Percentiles rank a stretch among this genome's conserved stretches.
These are phyloP conservation scores for Polyporus arcularius DNA, from an alignment of 768 basidiomycete species.

Conservation along the genomic window DNA sequence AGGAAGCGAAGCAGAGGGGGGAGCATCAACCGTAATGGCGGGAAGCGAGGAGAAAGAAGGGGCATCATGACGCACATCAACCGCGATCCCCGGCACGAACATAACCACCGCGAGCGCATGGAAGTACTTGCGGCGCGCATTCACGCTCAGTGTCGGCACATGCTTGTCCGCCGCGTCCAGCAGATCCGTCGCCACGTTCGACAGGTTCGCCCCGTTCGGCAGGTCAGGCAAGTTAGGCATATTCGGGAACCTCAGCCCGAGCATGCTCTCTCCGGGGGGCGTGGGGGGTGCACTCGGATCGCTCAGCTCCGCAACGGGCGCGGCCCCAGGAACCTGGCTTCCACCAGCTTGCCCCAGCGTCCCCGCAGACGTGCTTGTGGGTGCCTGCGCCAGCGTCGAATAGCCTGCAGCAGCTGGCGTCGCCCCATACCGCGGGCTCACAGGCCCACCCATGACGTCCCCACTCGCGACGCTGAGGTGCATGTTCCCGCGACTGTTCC, in stretches of 20 bases:
- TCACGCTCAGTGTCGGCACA: constrained; percentile 86
- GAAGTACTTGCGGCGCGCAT: constrained; percentile 95
- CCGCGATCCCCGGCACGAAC: constrained; percentile 92
- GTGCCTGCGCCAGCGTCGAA: neutral
- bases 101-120: constrained; percentile 94
- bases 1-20: neutral
- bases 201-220: constrained; percentile 49
- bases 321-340: neutral
- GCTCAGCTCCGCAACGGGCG: constrained; percentile 22
- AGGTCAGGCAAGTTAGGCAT: constrained; percentile 44
- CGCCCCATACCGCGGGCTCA: constrained; percentile 16
- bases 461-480: neutral
- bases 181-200: constrained; percentile 59
- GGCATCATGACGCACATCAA: constrained; percentile 61
- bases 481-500: constrained; percentile 33
- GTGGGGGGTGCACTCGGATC: constrained; percentile 27
- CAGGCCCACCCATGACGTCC: neutral
- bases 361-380: neutral
- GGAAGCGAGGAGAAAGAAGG: neutral
- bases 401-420: constrained; percentile 4
- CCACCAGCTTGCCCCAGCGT: constrained; percentile 12
- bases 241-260: constrained; percentile 35
- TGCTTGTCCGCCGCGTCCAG: constrained; percentile 88
- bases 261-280: constrained; percentile 22
- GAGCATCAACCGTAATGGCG: neutral